These are phyloP conservation scores for Leccinum solheimii DNA, from an alignment of 1,284 basidiomycete species.

Conservation along the genomic window DNA sequence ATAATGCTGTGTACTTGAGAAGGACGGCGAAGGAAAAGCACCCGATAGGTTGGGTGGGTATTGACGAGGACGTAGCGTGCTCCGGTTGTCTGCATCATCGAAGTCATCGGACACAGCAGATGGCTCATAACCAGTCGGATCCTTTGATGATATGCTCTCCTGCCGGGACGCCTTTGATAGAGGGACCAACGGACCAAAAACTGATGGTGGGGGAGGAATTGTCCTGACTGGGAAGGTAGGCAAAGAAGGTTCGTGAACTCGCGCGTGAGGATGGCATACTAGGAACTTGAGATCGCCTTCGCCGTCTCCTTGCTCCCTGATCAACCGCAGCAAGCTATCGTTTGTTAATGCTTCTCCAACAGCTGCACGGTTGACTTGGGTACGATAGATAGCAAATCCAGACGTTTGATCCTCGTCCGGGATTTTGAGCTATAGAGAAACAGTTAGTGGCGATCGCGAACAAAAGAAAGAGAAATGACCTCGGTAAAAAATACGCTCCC, in stretches of 20 bases:
- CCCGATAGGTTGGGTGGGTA: constrained; percentile 35
- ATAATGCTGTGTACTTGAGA: constrained; percentile 27
- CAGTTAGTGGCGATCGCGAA: constrained; percentile 11
- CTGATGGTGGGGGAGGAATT: constrained; percentile 52
- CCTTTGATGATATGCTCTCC: constrained; percentile 71
- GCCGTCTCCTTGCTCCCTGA: constrained; percentile 68
- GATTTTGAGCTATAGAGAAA: constrained; percentile 66
- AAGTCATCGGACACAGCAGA: constrained; percentile 58
- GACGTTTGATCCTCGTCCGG: constrained; percentile 74
- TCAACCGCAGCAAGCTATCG: constrained; percentile 69
- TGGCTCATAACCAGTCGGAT: constrained; percentile 66
- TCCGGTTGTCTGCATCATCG: constrained; percentile 53
- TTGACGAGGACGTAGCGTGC: constrained; percentile 43
- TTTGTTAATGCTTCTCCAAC: constrained; percentile 70
- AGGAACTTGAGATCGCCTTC: constrained; percentile 81
- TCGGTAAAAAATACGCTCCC: constrained; percentile 83
- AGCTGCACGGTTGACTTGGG: constrained; percentile 77
- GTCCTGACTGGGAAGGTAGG: constrained; percentile 46
- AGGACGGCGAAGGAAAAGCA: constrained; percentile 33
- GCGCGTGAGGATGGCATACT: constrained; percentile 62
- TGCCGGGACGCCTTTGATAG: constrained; percentile 58
- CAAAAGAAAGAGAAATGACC: constrained; percentile 45
- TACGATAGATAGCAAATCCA: constrained; percentile 79
- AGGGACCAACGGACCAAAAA: constrained; percentile 43
- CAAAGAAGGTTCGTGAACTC: constrained; percentile 54